These are phyloP conservation scores for Carex littledalei DNA, from an alignment of 176 grass and related monocot genomes.

Conservation along the genomic window DNA sequence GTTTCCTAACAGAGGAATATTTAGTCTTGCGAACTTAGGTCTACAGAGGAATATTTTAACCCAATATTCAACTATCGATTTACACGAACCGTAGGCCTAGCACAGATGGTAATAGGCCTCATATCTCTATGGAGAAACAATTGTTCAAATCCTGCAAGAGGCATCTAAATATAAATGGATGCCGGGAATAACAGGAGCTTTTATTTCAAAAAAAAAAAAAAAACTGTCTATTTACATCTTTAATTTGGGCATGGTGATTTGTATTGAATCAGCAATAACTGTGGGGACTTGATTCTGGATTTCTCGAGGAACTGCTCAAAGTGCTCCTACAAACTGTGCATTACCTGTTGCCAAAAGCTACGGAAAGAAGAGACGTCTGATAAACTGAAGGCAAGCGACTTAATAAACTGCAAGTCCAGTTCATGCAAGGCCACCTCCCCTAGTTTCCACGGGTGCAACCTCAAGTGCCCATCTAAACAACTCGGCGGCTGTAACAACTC, in stretches of 20 bases:
- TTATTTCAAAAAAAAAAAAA: neutral
- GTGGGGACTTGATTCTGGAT: conserved; percentile 40
- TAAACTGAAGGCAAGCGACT: conserved; percentile 6
- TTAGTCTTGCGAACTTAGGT: neutral
- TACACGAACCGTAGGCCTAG: neutral
- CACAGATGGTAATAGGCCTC: too few species aligned
- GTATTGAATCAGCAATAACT: conserved; percentile 64
- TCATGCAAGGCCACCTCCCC: conserved; percentile 1
- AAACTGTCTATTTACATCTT: neutral
- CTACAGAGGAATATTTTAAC: neutral
- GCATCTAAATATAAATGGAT: too few species aligned
- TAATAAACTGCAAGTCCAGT: conserved; percentile 3
- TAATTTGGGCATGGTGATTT: conserved; percentile 14
- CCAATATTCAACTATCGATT: neutral
- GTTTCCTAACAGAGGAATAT: neutral
- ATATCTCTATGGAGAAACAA: too few species aligned
- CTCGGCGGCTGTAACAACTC: conserved; percentile 72
- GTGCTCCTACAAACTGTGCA: conserved; percentile 76
- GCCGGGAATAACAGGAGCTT: too few species aligned
- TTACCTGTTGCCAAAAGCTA: conserved; percentile 78
- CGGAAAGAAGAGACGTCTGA: conserved; percentile 37
- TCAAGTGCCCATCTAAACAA: conserved; percentile 78
- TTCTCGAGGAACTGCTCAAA: conserved; percentile 67
- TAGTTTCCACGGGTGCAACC: conserved; percentile 15
- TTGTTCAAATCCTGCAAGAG: too few species aligned